Base-by-base conservation (phyloP, 495 filamentous ascomycete genomes). In the Geoglossum glabrum region DNA sequence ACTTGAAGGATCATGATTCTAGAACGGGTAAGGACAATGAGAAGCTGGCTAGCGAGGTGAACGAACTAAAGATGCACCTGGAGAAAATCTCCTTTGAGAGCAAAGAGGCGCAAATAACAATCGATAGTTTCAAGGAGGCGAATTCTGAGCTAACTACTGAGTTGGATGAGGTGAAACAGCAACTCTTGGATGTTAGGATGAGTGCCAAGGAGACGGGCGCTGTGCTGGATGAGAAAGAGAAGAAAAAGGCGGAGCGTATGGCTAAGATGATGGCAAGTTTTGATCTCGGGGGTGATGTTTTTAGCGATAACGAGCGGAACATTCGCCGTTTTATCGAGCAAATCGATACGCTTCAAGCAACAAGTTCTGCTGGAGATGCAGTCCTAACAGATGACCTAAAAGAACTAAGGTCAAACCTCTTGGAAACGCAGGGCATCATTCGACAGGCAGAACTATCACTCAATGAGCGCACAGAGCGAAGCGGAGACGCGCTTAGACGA, bases 261-360 rank as follows among this genome's bases (percentile, higher is more conserved):
- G 92, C 92, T 28, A 87, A 95, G 78, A 98, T 98, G 92, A 95
- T 98, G 90, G 90, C 92, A 52, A 86, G 90, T 6, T 96, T 98
- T 61, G 90, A 97, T 65, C 78, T 96, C 33, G 88, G 86, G 38
- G 84, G 81, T 23, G 89, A 96, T 57, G 79, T 87, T 17, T 89
- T 96, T 70, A 92, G 86, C 45, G 84, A 87, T 36, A 95, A 95
- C 64, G 92, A 96, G 67, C 77, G 82, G 59, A 82, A 80, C 51
- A 82, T 98, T 43, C 79, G 85, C 64, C 77, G 82, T 56, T 80
- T 87, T 57, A 89, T 97, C 61, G 78, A 85, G 55, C 82, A 83
- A 60, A 72, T 96, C 31, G 88, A 95, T 60, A 70, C 79, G 3
- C 72, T 98, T 23, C 82, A 85, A 63, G 82, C 87, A 56, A 76